phyloP scores from a whole-genome alignment of 1,139 yeast species.

The Kodamaea plutei region DNA sequence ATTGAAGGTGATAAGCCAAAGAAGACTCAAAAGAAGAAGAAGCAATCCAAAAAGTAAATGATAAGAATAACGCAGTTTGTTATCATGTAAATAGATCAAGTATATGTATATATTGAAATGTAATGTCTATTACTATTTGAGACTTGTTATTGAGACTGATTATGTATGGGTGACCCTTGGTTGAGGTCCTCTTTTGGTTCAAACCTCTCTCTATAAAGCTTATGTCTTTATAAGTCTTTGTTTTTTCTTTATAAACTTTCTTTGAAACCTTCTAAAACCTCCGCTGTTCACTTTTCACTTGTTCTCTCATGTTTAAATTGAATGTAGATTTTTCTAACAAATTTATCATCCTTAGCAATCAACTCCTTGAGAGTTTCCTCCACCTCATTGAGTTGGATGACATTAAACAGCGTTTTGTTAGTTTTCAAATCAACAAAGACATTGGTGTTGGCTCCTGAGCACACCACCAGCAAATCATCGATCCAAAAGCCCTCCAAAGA shows the following conservation, averaged over 20 bases:
- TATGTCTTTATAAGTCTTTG: no score
- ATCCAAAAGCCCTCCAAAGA: conserved; percentile 26
- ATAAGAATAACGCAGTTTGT: conserved; percentile 5
- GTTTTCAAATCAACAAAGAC: conserved; percentile 26
- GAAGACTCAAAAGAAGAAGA: conserved; percentile 15
- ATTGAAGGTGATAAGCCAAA: conserved; percentile 49
- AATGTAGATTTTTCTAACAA: conserved; percentile 25
- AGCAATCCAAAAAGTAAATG: conserved; percentile 13
- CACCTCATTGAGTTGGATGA: conserved; percentile 25
- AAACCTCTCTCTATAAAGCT: no score
- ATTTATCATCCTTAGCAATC: conserved; percentile 30
- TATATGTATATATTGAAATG: no score
- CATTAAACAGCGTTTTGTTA: conserved; percentile 13
- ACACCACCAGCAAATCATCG: conserved; percentile 50
- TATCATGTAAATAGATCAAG: conserved; percentile 7
- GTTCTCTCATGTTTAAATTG: conserved; percentile 16
- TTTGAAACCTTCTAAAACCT: no score
- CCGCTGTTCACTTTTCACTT: no score
- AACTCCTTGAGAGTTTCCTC: conserved; percentile 23
- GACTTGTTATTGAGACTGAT: no score
- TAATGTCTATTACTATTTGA: not conserved
- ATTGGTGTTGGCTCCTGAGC: conserved; percentile 68
- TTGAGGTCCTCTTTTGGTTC: no score
- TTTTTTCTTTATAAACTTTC: no score
- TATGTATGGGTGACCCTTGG: no score